Evolutionary conservation across 2,329 filamentous ascomycete species (phyloP).

Genomic region (Fusarium vanettenii): DNA sequence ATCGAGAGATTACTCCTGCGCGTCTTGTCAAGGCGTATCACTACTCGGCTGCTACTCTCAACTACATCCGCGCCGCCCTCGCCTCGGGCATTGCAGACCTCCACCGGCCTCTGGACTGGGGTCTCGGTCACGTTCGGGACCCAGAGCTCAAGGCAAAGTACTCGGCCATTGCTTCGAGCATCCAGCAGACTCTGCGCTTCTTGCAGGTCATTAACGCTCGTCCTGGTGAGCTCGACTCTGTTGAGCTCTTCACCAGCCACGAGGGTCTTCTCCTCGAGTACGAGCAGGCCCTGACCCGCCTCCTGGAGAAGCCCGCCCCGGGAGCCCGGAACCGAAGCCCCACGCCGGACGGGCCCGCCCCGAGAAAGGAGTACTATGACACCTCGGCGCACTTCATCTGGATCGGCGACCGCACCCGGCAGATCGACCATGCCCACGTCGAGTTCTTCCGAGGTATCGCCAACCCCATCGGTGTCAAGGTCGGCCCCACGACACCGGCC

Average conservation of each 20-base stretch:
- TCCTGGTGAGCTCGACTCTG: constrained; percentile 84
- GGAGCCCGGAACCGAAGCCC: constrained; percentile 46
- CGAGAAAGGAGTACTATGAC: constrained; percentile 81
- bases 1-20: constrained; percentile 83
- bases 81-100: constrained; percentile 92
- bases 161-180: constrained; percentile 82
- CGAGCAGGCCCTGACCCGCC: constrained; percentile 86
- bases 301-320: constrained; percentile 72
- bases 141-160: constrained; percentile 88
- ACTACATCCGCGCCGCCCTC: constrained; percentile 88
- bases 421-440: constrained; percentile 92
- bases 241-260: constrained; percentile 95
- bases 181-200: constrained; percentile 92
- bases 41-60: constrained; percentile 92
- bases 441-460: constrained; percentile 97
- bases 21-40: constrained; percentile 93
- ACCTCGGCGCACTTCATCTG: constrained; percentile 97
- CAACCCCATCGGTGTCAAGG: constrained; percentile 97
- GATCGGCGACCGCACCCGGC: constrained; percentile 96
- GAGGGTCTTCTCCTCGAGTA: constrained; percentile 96
- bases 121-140: constrained; percentile 89
- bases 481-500: constrained; percentile 85
- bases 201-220: constrained; percentile 93
- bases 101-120: constrained; percentile 94
- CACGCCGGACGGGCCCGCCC: constrained; percentile 55